These are phyloP conservation scores for Quercus agrifolia DNA, from an alignment of 306 rosid genomes.

Conservation along the genomic window DNA sequence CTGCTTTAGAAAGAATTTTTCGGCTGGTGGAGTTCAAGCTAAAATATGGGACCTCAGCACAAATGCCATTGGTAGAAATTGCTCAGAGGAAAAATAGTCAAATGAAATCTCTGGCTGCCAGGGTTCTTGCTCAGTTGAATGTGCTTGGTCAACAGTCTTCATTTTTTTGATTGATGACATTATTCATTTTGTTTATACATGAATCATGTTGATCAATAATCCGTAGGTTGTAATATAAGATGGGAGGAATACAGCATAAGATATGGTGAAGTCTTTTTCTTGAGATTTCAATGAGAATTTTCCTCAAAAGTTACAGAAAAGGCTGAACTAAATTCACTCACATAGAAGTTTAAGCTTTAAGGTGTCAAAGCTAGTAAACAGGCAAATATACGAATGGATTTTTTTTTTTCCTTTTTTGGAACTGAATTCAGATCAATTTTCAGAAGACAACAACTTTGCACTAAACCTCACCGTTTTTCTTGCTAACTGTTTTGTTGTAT, in stretches of 20 bases:
- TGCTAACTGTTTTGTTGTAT: neutral
- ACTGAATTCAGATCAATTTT: conserved; percentile 1
- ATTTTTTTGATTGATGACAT: conserved; percentile 35
- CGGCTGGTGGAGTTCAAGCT: conserved; percentile 37
- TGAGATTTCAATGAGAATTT: too few species aligned
- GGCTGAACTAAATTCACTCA: too few species aligned
- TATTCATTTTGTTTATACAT: neutral
- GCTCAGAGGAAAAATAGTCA: conserved; percentile 47
- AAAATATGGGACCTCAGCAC: conserved; percentile 37
- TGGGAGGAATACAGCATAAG: too few species aligned
- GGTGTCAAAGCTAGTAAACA: neutral
- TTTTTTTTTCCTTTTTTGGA: neutral
- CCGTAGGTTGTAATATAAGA: neutral
- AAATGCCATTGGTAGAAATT: conserved; percentile 50
- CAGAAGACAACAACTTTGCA: neutral
- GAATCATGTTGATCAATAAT: neutral
- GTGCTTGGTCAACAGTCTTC: conserved; percentile 54
- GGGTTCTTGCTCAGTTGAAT: conserved; percentile 52
- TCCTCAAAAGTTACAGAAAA: too few species aligned
- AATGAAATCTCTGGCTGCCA: conserved; percentile 59
- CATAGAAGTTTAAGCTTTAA: too few species aligned
- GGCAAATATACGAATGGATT: neutral
- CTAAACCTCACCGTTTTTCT: neutral
- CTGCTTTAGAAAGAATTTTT: conserved; percentile 48
- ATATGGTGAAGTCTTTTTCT: too few species aligned